phyloP scores from a whole-genome alignment of 495 filamentous ascomycete genomes.

The Podospora bellae-mahoneyi region DNA sequence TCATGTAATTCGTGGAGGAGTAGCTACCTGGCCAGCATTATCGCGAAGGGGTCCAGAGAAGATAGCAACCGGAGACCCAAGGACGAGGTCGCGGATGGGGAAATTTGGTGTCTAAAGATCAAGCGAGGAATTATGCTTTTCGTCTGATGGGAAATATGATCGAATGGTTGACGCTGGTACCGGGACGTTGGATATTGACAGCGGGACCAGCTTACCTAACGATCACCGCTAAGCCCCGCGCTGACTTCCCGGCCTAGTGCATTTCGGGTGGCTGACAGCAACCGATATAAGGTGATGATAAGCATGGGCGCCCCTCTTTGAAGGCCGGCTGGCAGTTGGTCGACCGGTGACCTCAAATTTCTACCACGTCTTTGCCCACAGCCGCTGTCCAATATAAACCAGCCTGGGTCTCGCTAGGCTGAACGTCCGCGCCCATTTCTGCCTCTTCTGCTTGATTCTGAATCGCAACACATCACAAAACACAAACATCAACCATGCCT shows the following conservation, averaged over 20 bases:
- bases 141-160: not conserved
- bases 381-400: conserved; percentile 5
- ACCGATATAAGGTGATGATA: conserved; percentile 16
- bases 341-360: not conserved
- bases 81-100: not conserved
- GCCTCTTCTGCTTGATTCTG: not conserved
- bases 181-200: conserved; percentile 4
- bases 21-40: conserved; percentile 3
- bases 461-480: not conserved
- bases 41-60: not conserved
- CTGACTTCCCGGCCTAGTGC: conserved; percentile 2
- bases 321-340: not conserved
- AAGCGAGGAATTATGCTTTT: not conserved
- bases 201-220: not conserved
- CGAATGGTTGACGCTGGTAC: not conserved
- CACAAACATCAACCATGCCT: conserved; percentile 30
- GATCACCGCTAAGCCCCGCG: conserved; percentile 2
- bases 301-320: conserved; percentile 16
- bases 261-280: not conserved
- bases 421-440: not conserved
- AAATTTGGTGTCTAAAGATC: not conserved
- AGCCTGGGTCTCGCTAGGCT: not conserved
- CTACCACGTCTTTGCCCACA: not conserved
- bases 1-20: conserved; percentile 26
- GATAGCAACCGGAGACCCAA: not conserved